Base-by-base conservation (phyloP, 2,329 filamentous ascomycete species). In the Colletotrichum echinochloae region DNA sequence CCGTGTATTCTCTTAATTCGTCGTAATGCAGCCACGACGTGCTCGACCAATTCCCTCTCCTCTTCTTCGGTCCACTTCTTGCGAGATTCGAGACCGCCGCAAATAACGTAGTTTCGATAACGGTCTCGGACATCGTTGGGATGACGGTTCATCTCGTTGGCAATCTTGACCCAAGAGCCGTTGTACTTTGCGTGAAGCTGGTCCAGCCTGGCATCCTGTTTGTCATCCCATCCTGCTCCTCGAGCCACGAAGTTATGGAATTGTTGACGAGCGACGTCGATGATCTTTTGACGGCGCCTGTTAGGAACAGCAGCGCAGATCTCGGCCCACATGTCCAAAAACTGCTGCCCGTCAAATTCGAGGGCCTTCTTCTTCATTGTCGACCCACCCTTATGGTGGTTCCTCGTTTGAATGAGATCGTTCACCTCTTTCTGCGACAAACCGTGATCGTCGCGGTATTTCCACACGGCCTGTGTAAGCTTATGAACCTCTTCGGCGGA, bases 101-200 rank as follows among this genome's bases (percentile, higher is more conserved):
- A 90, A 55, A 90, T 81, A 28, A 92, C 80, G 74, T 91, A 90
- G 74, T 93, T 92, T 48, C 90, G 85, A 83, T 90, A 93, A 4
- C 92, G 89, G 77, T 94, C 91, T 60, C 91, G 87, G 62, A 90
- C 85, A 76, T 94, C 91, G 70, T 89, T 87, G 0, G 87, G 84
- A 48, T 89, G 86, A 7, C 92, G 89, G 72, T 90, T 90, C 73
- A 93, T 86, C 28, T 88, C 73, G n/a, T 84, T 81, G 0, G 85
- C 88, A 73, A 94, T 91, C 35, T 83, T 74, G 14, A 85, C 84
- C 90, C 91, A 94, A 69, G 89, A 87, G 20, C 82, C 84, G 1
- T 85, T 84, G 59, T 87, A 78, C n/a, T 79, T 72, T 3, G 84
- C 80, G 60, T 86, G 83, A 7, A 88, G 78, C 1, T 81, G 72